These are phyloP conservation scores for Ensete ventricosum DNA, from an alignment of 176 grass and related monocot species.

Conservation along the genomic window DNA sequence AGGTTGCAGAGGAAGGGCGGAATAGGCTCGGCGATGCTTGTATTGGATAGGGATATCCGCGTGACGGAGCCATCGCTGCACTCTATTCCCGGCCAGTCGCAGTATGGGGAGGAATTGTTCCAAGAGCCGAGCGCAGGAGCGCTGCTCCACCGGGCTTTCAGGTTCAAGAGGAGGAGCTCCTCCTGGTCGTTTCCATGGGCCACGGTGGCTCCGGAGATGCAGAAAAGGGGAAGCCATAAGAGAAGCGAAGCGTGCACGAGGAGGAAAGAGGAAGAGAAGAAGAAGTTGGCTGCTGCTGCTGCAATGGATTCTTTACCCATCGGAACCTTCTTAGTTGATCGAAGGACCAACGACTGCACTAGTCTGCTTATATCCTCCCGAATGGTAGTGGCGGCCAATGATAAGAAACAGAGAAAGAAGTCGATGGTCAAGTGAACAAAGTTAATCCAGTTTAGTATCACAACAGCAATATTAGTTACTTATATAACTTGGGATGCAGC, in stretches of 20 bases:
- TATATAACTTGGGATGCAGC: too few species aligned
- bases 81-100: constrained; percentile 35
- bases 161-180: constrained; percentile 31
- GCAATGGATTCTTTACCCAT: constrained; percentile 13
- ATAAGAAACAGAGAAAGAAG: too few species aligned
- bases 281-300: not conserved
- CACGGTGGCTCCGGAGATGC: constrained; percentile 7
- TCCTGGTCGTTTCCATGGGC: constrained; percentile 12
- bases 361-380: too few species aligned
- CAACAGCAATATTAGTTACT: too few species aligned
- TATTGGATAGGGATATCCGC: not conserved
- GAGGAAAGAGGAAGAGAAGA: not conserved
- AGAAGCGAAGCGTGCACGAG: not conserved
- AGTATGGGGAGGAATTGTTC: constrained; percentile 34
- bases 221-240: constrained; percentile 7
- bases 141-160: constrained; percentile 23
- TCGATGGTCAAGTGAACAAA: too few species aligned
- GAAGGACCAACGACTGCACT: too few species aligned
- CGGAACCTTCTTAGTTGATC: not conserved
- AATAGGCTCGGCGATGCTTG: constrained; percentile 19
- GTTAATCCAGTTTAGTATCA: too few species aligned
- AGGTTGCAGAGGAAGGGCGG: constrained; percentile 40
- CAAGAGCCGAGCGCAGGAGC: constrained; percentile 37
- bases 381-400: too few species aligned
- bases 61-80: constrained; percentile 27